phyloP scores from a whole-genome alignment of 495 filamentous ascomycete genomes.

The Zalerion maritima region DNA sequence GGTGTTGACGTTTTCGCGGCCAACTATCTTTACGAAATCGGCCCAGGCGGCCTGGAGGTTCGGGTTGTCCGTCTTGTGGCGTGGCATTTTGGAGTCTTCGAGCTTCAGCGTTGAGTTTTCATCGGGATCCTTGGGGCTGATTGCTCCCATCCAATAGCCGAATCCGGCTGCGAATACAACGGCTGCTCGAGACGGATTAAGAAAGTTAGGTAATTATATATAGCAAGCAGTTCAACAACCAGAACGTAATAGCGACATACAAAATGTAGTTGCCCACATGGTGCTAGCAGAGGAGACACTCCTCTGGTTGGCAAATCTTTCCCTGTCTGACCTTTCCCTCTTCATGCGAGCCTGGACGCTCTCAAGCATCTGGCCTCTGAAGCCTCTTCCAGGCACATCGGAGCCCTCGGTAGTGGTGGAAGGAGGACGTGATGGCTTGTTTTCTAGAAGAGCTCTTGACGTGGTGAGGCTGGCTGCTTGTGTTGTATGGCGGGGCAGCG shows the following conservation, averaged over 20 bases:
- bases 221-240: neutral
- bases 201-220: too few species aligned
- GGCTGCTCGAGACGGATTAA: conserved; percentile 22
- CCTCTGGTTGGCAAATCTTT: conserved; percentile 44
- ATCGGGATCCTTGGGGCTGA: conserved; percentile 41
- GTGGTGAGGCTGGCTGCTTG: too few species aligned
- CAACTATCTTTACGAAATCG: conserved; percentile 75
- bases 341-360: conserved; percentile 64
- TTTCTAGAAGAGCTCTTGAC: too few species aligned
- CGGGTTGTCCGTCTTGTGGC: conserved; percentile 53
- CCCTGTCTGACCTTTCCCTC: conserved; percentile 56
- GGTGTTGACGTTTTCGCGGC: conserved; percentile 74
- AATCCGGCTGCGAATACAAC: conserved; percentile 44
- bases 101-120: conserved; percentile 63
- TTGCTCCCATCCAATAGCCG: conserved; percentile 59
- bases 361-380: conserved; percentile 78
- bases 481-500: too few species aligned
- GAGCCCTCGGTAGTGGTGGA: too few species aligned
- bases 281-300: conserved; percentile 37
- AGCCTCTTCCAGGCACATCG: conserved; percentile 36
- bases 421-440: too few species aligned
- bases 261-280: conserved; percentile 47
- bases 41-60: conserved; percentile 90
- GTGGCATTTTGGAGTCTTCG: conserved; percentile 38
- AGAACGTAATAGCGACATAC: conserved; percentile 25